Percentiles rank a stretch among this genome's conserved stretches.
These are phyloP conservation scores for Orbilia javanica DNA, from an alignment of 2,329 filamentous ascomycete genomes.

Conservation along the genomic window DNA sequence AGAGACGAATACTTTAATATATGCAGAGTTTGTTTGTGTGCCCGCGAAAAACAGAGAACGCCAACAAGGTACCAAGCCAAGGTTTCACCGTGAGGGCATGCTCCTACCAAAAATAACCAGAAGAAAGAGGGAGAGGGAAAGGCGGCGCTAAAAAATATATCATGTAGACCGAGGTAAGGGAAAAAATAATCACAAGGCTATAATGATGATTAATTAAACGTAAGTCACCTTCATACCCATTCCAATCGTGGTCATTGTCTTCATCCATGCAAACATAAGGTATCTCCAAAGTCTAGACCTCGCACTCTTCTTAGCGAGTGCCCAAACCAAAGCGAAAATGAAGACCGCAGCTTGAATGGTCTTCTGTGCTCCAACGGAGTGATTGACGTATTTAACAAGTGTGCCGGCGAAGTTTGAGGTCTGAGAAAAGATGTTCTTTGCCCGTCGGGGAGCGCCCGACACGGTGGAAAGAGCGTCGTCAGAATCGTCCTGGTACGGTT, in stretches of 20 bases:
- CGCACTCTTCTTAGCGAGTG: conserved; percentile 80
- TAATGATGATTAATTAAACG: conserved; percentile 70
- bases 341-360: conserved; percentile 79
- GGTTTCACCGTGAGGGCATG: conserved; percentile 22
- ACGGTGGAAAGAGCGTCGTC: conserved; percentile 49
- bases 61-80: conserved; percentile 10
- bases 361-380: conserved; percentile 69
- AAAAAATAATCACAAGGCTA: conserved; percentile 14
- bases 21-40: conserved; percentile 8
- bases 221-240: conserved; percentile 99
- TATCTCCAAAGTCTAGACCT: conserved; percentile 79
- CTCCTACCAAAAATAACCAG: conserved; percentile 20
- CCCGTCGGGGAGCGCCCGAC: conserved; percentile 38
- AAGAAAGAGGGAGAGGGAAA: neutral
- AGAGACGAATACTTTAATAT: neutral
- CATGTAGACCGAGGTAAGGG: conserved; percentile 17
- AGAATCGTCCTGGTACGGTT: conserved; percentile 49
- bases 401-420: conserved; percentile 59
- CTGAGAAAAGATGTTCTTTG: conserved; percentile 46
- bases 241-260: conserved; percentile 84
- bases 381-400: conserved; percentile 65
- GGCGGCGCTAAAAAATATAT: conserved; percentile 10
- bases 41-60: conserved; percentile 12
- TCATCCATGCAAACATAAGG: conserved; percentile 79
- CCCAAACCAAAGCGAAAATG: conserved; percentile 79